phyloP scores from a whole-genome alignment of 2,329 filamentous ascomycete genomes.

The Xylaria polymorpha region DNA sequence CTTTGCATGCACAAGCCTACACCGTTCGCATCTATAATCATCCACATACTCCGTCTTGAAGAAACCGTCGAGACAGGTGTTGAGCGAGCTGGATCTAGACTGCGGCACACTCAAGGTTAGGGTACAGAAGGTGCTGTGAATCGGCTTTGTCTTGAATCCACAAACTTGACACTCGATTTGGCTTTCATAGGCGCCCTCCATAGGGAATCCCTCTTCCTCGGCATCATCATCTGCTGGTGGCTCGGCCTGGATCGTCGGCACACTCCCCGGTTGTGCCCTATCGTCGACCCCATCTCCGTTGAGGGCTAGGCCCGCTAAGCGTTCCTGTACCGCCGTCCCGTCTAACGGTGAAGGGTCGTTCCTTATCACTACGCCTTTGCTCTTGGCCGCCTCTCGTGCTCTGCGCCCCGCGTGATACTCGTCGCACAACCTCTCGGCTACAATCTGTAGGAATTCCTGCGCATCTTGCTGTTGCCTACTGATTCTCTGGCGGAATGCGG shows the following conservation, averaged over 20 bases:
- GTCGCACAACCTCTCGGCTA: slow-evolving; percentile 90
- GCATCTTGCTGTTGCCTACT: slow-evolving; percentile 97
- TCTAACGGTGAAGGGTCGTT: slow-evolving; percentile 42
- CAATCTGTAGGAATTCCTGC: slow-evolving; percentile 94
- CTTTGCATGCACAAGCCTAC: slow-evolving; percentile 84
- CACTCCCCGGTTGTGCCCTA: slow-evolving; percentile 11
- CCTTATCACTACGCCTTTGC: slow-evolving; percentile 42
- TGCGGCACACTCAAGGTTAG: slow-evolving; percentile 92
- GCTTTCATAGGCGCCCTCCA: slow-evolving; percentile 93
- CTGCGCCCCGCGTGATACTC: slow-evolving; percentile 89
- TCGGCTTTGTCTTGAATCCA: slow-evolving; percentile 87
- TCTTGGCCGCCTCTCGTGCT: slow-evolving; percentile 71
- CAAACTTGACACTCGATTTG: slow-evolving; percentile 94
- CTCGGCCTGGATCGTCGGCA: slow-evolving; percentile 38
- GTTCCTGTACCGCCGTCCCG: slow-evolving; percentile 48
- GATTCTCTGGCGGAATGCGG: slow-evolving; percentile 88
- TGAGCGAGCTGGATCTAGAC: slow-evolving; percentile 81
- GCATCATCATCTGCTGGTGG: slow-evolving; percentile 48
- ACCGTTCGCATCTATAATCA: slow-evolving; percentile 95
- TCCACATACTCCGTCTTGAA: slow-evolving; percentile 97
- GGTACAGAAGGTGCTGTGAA: slow-evolving; percentile 87
- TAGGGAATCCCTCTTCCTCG: slow-evolving; percentile 79
- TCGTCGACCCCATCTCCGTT: slow-evolving; percentile 33
- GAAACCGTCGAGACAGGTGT: slow-evolving; percentile 90
- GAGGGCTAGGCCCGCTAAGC: slow-evolving; percentile 47